Evolutionary conservation across 2,329 filamentous ascomycete genomes (phyloP), one percentile per base, ranked within the genome.

Genomic region (Cryphonectria japonica): DNA sequence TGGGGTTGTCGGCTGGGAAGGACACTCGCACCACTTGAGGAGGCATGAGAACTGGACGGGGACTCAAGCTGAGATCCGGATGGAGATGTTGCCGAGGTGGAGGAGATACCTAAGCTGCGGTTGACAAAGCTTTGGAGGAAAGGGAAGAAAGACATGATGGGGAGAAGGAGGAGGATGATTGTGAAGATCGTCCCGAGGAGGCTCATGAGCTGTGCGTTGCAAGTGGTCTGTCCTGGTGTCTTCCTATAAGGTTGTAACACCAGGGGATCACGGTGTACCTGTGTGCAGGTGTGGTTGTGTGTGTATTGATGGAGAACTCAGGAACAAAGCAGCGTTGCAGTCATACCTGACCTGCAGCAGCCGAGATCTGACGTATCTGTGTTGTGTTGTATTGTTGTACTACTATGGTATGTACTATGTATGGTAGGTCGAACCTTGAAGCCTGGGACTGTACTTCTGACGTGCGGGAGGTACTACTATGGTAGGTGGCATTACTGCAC

Each of bases 131-230:
- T 32, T 39, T 50, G 66, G 41, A 71, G 19, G n/a, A 37, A 26
- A 34, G 66, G 66, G 39, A 67, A 41, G 29, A 67, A 67, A 16
- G 71, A 73, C 71, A 73, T 73, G 63, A 34, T 11, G 41, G 67
- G n/a, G 59, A 32, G 63, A 7, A 69, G 34, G 32, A 64, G n/a
- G 29, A 70, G 60, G 32, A 62, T 26, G 29, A 59, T 19, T 41
- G 70, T 61, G 19, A 69, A n/a, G 41, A 67, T 34, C 4, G 50
- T 54, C 34, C 16, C 39, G 59, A 70, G n/a, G 46, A 61, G 57
- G 39, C 37, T 61, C 57, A 67, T 67, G 66, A 26, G 66, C n/a
- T 37, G 59, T 34, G 13, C 22, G 29, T 61, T 61, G 32, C 13
- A 16, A 16, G 29, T 61, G 7, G 59, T 61, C 13, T 50, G 46